Base-by-base conservation (phyloP, 2,329 filamentous ascomycete species). In the Lasiodiplodia gonubiensis region DNA sequence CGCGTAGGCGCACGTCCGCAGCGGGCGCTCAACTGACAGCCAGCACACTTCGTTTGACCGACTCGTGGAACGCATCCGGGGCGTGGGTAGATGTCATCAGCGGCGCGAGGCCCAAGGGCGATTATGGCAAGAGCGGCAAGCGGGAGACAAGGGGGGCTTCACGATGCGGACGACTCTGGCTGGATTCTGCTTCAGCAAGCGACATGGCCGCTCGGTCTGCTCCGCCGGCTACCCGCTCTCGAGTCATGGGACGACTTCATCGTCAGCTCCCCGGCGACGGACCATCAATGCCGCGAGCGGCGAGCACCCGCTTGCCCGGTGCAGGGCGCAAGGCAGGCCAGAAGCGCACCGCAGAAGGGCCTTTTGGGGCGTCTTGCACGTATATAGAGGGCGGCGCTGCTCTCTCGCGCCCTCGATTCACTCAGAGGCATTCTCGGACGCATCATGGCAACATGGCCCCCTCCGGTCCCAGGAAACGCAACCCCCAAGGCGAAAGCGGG, bases 261-360 rank as follows among this genome's bases (percentile, higher is more conserved):
- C 59, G 46, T 30, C 59, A 51, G 59, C 59, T n/a, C n/a, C 35
- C 49, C 42, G 59, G 59, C 46, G 21, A 37, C 59, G 59, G 59
- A 30, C 46, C 59, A 63, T 63, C 59, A 63, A 63, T 63, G 59
- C 59, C 42, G 59, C 46, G 59, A 63, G 12, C 42, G 59, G 59
- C 59, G 59, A 63, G 59, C 59, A 63, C 64, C 52, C 64, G 64
- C 64, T 51, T 52, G 64, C 37, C 51, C 64, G 51, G 64, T 57
- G 52, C 52, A 55, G 64, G 64, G 64, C 64, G 64, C 59, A 51
- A 63, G 59, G 59, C 59, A 63, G 59, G 39, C 46, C 42, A 63
- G 59, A 63, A 30, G 59, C 59, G 59, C 59, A 60, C 74, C 73
- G 75, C 68, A 77, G 72, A 77, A 75, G 75, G 75, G 72, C 75